phyloP scores from a whole-genome alignment of 768 basidiomycete genomes.

The Scleroderma citrinum region DNA sequence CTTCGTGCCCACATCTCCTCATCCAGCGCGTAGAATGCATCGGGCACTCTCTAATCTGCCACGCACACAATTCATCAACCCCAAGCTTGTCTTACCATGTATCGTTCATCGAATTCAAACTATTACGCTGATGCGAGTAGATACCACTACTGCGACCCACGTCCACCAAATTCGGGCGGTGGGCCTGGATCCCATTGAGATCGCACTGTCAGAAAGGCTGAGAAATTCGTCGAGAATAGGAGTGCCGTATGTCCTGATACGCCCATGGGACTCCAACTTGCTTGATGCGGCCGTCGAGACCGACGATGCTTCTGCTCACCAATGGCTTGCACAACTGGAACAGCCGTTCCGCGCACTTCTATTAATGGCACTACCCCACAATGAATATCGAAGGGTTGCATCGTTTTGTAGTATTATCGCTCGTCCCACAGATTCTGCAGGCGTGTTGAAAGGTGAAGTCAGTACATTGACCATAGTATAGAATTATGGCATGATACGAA shows the following conservation, averaged over 20 bases:
- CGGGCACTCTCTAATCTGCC: not conserved
- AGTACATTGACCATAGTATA: not conserved
- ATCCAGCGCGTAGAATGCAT: slow-evolving; percentile 10
- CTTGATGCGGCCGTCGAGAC: not conserved
- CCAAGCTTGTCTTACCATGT: not conserved
- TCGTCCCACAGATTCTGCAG: not conserved
- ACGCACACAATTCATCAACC: not conserved
- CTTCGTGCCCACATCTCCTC: not conserved
- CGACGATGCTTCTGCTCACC: not conserved
- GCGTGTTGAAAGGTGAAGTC: not conserved
- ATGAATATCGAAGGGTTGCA: slow-evolving; percentile 1
- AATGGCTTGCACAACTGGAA: not conserved
- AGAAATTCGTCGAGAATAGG: not conserved
- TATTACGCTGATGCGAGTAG: not conserved
- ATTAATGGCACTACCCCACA: not conserved
- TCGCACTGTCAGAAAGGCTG: not conserved
- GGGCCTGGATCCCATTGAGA: not conserved
- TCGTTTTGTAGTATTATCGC: not conserved
- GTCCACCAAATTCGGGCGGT: not conserved
- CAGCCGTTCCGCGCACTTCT: slow-evolving; percentile 1
- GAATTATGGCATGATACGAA: not conserved
- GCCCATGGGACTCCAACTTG: not conserved
- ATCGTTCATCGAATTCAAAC: not conserved
- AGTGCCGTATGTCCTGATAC: not conserved
- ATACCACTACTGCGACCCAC: not conserved